Conservation (phyloP, 2,329 filamentous ascomycete genomes). For the Aspergillus quadricinctus region DNA sequence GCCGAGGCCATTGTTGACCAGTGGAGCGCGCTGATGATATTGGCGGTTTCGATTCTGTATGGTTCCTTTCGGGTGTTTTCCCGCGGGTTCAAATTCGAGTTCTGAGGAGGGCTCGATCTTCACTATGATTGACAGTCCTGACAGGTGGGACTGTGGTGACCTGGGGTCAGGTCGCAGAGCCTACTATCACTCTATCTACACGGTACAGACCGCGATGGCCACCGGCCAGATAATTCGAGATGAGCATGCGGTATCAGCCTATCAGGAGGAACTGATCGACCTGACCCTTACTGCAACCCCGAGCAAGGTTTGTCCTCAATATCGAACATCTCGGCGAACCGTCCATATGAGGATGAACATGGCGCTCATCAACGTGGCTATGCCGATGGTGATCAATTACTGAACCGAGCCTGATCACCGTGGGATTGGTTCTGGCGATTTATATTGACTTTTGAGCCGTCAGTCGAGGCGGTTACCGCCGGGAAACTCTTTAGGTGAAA, state of each 20-base stretch:
- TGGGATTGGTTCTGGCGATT: not conserved
- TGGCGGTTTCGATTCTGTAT: too few relatives aligned
- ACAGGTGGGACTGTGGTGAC: not conserved
- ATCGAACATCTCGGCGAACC: not conserved
- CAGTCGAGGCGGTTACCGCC: not conserved
- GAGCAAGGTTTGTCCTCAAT: not conserved
- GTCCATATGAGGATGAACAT: not conserved
- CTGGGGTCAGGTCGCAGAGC: too few relatives aligned
- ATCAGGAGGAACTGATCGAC: too few relatives aligned
- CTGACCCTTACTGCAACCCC: too few relatives aligned
- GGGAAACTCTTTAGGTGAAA: not conserved
- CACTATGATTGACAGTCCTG: too few relatives aligned
- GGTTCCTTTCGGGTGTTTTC: not conserved
- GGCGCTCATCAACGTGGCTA: not conserved
- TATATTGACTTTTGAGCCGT: not conserved
- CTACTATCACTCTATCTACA: too few relatives aligned
- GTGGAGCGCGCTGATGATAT: constrained; percentile 86
- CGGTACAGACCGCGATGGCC: not conserved
- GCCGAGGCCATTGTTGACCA: constrained; percentile 87
- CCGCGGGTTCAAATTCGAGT: too few relatives aligned
- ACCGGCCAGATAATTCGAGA: not conserved
- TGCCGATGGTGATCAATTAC: not conserved
- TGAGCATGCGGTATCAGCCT: too few relatives aligned
- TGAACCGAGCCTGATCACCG: not conserved
- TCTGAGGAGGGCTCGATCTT: too few relatives aligned